Percentiles rank a stretch among this genome's conserved stretches.
Conservation (phyloP, 2,329 filamentous ascomycete genomes). For the Exophiala sideris region DNA sequence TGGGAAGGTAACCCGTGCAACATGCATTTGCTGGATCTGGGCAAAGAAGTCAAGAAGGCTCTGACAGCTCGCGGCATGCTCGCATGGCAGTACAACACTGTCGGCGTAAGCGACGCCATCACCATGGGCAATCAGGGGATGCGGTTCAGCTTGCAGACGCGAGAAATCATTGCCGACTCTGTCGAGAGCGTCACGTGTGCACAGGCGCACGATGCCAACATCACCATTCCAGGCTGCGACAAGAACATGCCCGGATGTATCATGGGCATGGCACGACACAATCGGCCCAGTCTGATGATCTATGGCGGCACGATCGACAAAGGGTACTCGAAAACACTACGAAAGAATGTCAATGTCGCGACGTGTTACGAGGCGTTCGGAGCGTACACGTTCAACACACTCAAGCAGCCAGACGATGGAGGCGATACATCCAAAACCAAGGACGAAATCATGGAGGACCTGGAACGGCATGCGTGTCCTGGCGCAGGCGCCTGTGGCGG, state of each 20-base stretch:
- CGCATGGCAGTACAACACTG: conserved; percentile 90
- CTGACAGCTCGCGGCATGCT: conserved; percentile 82
- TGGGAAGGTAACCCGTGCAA: conserved; percentile 98
- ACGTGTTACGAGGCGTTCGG: conserved; percentile 86
- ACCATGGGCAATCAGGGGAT: conserved; percentile 88
- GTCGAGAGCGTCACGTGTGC: conserved; percentile 92
- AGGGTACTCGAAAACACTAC: conserved; percentile 74
- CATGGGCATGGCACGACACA: conserved; percentile 88
- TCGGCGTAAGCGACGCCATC: conserved; percentile 86
- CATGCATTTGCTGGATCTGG: conserved; percentile 73
- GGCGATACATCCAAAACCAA: conserved; percentile 60
- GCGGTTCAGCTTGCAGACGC: conserved; percentile 85
- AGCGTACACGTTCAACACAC: conserved; percentile 71
- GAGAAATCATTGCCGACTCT: conserved; percentile 90
- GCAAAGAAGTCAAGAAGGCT: conserved; percentile 78
- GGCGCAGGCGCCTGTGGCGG: conserved; percentile 78
- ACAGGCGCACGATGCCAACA: conserved; percentile 89
- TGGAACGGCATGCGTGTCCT: conserved; percentile 75
- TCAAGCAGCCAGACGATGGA: conserved; percentile 63
- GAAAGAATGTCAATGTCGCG: conserved; percentile 79
- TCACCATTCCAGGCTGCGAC: conserved; percentile 89
- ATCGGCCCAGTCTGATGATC: conserved; percentile 90
- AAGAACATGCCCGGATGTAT: conserved; percentile 96
- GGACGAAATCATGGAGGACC: conserved; percentile 77
- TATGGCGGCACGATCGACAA: conserved; percentile 90